Percentiles rank a stretch among this genome's conserved stretches.
These are phyloP conservation scores for Phytophthora kernoviae DNA, from an alignment of 352 stramenopile species.

Conservation along the genomic window DNA sequence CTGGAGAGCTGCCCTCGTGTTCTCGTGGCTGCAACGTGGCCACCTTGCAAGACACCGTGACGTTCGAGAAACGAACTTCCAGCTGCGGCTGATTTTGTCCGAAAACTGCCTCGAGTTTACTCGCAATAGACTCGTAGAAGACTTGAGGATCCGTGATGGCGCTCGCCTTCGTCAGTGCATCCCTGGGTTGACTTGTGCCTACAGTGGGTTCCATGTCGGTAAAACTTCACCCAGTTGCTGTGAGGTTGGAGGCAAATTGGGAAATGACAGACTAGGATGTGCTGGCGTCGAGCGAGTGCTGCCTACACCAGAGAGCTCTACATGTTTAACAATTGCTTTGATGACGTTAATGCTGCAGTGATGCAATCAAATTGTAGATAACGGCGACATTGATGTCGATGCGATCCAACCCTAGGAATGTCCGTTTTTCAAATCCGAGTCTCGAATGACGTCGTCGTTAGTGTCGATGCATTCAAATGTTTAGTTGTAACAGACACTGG, in stretches of 20 bases:
- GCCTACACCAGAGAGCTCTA: too few relatives aligned
- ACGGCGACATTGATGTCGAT: conserved; percentile 12
- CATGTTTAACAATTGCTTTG: neutral
- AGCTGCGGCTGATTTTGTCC: conserved; percentile 25
- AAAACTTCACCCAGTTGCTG: neutral
- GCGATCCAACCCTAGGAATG: neutral
- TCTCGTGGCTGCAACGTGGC: neutral
- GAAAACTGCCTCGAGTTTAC: conserved; percentile 19
- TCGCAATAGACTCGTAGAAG: conserved; percentile 11
- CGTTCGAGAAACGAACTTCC: conserved; percentile 32
- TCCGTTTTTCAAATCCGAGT: neutral
- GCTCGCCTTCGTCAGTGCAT: neutral
- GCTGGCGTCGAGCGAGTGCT: too few relatives aligned
- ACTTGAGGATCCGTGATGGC: neutral
- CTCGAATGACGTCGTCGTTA: neutral
- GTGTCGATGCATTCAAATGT: neutral
- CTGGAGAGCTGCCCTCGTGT: neutral
- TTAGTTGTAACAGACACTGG: too few relatives aligned
- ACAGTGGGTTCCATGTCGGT: conserved; percentile 1
- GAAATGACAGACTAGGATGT: neutral
- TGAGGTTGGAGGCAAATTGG: conserved; percentile 4
- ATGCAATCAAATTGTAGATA: conserved; percentile 11
- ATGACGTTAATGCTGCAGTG: conserved; percentile 10
- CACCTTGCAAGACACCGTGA: conserved; percentile 13
- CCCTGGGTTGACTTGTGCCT: neutral